Percentiles rank a stretch among this genome's conserved stretches.
Evolutionary conservation across 139 green algal genomes (phyloP).

Genomic region (Picochlorum costavermella): DNA sequence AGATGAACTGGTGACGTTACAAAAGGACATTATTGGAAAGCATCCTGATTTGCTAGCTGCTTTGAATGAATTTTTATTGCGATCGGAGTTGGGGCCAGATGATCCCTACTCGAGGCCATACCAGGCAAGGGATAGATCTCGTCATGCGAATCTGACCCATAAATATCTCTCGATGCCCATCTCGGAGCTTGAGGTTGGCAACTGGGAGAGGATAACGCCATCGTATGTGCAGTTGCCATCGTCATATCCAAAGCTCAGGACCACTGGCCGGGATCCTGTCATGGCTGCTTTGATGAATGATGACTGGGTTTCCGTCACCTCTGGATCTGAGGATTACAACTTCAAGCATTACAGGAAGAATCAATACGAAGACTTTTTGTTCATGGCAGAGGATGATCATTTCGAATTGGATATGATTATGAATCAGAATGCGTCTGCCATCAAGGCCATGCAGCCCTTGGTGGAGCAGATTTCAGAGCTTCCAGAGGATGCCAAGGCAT

Average conservation of each 20-base stretch:
- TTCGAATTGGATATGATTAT: constrained; percentile 96
- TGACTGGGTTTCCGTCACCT: constrained; percentile 87
- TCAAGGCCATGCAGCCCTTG: constrained; percentile 52
- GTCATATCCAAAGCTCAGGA: constrained; percentile 20
- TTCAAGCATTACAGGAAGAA: constrained; percentile 98
- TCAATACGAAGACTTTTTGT: constrained; percentile 91
- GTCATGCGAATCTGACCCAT: constrained; percentile 29
- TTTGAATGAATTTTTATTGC: constrained; percentile 72
- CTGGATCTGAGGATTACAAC: constrained; percentile 82
- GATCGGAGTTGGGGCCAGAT: constrained; percentile 50
- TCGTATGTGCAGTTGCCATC: constrained; percentile 88
- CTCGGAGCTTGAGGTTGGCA: constrained; percentile 78
- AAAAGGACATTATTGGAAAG: constrained; percentile 78
- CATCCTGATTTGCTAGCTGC: constrained; percentile 75
- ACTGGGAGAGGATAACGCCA: constrained; percentile 61
- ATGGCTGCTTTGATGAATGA: constrained; percentile 73
- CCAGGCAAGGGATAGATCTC: constrained; percentile 17
- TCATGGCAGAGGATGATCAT: constrained; percentile 92
- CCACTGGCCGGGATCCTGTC: constrained; percentile 38
- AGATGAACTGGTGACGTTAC: constrained; percentile 69
- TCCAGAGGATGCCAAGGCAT: constrained; percentile 49
- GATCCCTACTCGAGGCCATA: constrained; percentile 33
- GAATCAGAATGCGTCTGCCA: constrained; percentile 64
- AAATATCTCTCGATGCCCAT: constrained; percentile 85
- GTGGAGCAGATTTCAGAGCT: constrained; percentile 43